Conservation (phyloP, 352 stramenopile genomes). For the Globisporangium orthogonon region DNA sequence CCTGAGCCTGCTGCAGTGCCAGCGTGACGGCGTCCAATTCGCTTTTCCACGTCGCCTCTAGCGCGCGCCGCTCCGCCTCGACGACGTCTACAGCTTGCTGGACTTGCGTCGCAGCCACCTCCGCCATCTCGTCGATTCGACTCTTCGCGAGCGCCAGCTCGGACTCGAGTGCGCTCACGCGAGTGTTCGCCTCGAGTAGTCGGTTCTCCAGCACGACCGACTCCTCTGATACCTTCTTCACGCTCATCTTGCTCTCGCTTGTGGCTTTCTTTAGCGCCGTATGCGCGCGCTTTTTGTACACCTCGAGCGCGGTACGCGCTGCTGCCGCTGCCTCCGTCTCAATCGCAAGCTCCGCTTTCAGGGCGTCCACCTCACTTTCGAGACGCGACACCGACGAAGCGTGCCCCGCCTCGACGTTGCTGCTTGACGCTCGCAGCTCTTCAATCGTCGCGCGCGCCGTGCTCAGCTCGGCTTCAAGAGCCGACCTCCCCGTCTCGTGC, state of each 20-base stretch:
- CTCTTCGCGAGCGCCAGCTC: constrained; percentile 24
- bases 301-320: constrained; percentile 51
- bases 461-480: constrained; percentile 15
- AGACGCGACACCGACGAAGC: constrained; percentile 17
- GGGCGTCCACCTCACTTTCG: constrained; percentile 18
- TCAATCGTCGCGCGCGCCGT: constrained; percentile 27
- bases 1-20: constrained; percentile 26
- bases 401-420: constrained; percentile 14
- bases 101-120: constrained; percentile 10
- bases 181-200: constrained; percentile 28
- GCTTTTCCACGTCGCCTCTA: constrained; percentile 17
- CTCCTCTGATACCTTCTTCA: constrained; percentile 42
- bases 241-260: constrained; percentile 50
- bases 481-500: constrained; percentile 2
- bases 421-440: constrained; percentile 20
- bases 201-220: constrained; percentile 41
- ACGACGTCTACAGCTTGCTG: constrained; percentile 18
- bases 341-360: constrained; percentile 30
- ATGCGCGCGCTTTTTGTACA: constrained; percentile 76
- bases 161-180: constrained; percentile 25
- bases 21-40: constrained; percentile 26
- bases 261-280: constrained; percentile 74
- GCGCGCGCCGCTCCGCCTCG: constrained; percentile 22
- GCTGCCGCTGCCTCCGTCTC: constrained; percentile 48
- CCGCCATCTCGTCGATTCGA: constrained; percentile 21